phyloP scores from a whole-genome alignment of 768 basidiomycete genomes.

The Tricholoma saponaceum region DNA sequence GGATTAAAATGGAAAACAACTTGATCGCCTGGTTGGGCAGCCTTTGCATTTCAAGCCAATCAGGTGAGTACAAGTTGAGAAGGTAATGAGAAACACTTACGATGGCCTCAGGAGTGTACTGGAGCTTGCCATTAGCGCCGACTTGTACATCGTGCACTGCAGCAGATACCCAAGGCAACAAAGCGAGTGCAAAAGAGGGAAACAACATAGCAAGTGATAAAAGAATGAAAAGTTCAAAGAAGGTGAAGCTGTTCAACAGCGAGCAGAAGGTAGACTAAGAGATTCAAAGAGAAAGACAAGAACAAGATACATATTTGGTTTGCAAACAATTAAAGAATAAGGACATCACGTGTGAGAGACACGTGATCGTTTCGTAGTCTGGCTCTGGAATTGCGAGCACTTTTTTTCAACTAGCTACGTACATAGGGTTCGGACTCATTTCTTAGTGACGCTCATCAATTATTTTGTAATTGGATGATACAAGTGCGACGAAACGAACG shows the following conservation, averaged over 20 bases:
- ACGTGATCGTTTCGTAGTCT: no score
- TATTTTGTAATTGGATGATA: no score
- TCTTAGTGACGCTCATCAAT: no score
- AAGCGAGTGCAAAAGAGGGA: conserved; percentile 44
- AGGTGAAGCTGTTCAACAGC: conserved; percentile 18
- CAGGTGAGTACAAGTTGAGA: background rate
- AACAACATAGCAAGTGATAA: conserved; percentile 40
- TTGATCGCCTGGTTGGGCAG: conserved; percentile 49
- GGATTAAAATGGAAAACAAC: conserved; percentile 60
- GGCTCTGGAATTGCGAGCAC: no score
- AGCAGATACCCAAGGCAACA: conserved; percentile 47
- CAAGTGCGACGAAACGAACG: no score
- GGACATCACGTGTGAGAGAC: no score
- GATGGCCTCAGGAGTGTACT: conserved; percentile 49
- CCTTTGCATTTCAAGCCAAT: conserved; percentile 21
- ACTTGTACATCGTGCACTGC: conserved; percentile 53
- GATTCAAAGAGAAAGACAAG: conserved; percentile 10
- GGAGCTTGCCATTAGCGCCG: conserved; percentile 37
- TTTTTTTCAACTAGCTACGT: no score
- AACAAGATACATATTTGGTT: conserved; percentile 6
- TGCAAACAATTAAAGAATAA: no score
- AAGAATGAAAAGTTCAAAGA: conserved; percentile 34
- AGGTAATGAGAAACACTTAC: conserved; percentile 27
- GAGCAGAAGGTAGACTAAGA: conserved; percentile 17
- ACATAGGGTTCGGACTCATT: no score